These are phyloP conservation scores for Dothistroma pini DNA, from an alignment of 2,329 filamentous ascomycete species.

Conservation along the genomic window DNA sequence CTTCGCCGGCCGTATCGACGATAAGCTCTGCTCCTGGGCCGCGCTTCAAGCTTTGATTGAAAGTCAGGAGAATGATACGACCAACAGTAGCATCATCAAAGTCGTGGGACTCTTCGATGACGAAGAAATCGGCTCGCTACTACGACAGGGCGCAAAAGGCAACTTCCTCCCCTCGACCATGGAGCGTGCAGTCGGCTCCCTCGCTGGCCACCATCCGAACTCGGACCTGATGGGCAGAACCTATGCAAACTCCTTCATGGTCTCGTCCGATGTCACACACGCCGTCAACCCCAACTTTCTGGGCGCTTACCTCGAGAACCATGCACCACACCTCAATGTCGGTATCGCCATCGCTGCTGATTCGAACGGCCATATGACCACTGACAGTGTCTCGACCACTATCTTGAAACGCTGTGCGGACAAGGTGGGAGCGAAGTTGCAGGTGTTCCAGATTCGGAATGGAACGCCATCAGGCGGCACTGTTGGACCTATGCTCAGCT, in stretches of 20 bases:
- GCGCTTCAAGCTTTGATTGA: conserved; percentile 77
- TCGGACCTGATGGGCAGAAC: conserved; percentile 68
- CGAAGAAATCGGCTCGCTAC: conserved; percentile 88
- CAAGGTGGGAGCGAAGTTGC: conserved; percentile 66
- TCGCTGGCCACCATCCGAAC: conserved; percentile 45
- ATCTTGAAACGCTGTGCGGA: conserved; percentile 76
- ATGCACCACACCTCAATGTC: conserved; percentile 83
- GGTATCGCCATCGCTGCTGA: conserved; percentile 78
- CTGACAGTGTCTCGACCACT: conserved; percentile 78
- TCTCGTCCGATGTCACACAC: conserved; percentile 91
- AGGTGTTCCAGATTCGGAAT: conserved; percentile 93
- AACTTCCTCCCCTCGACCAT: conserved; percentile 83
- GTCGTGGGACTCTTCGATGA: conserved; percentile 94
- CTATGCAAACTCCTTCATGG: conserved; percentile 85
- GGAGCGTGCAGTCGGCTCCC: conserved; percentile 73
- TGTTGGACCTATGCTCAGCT: conserved; percentile 86
- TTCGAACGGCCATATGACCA: conserved; percentile 94
- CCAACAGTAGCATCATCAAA: conserved; percentile 67
- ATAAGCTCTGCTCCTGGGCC: conserved; percentile 95
- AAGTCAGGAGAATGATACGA: conserved; percentile 49
- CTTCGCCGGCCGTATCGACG: conserved; percentile 90
- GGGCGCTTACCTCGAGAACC: conserved; percentile 74
- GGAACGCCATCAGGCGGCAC: conserved; percentile 87
- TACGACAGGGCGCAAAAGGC: conserved; percentile 82
- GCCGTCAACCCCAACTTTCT: conserved; percentile 94